Evolutionary conservation across 1,284 basidiomycete genomes (phyloP), one percentile per base, ranked within the genome.

Genomic region (Pseudomicrostroma phylloplanum): DNA sequence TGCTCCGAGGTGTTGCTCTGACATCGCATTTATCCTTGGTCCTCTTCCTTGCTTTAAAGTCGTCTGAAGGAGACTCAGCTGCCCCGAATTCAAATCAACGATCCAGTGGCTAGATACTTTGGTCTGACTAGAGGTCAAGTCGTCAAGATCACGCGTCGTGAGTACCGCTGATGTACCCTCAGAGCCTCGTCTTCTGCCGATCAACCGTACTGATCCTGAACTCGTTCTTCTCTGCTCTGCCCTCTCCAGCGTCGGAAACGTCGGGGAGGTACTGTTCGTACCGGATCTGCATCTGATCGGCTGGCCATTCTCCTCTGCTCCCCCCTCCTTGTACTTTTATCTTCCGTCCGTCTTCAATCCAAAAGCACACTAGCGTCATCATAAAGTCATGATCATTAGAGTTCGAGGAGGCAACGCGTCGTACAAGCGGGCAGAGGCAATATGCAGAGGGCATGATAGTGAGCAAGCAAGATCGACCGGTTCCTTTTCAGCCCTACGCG

Each of bases 21-120:
- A 17, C n/a, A 26, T 25, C 26, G 2, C 23, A n/a, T 15, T 3
- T 7, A 63, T 55, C 59, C 36, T 0, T 6, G 46, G 15, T 30
- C 46, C 25, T 26, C 46, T 49, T 41, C 23, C 6, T 36, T 48
- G 58, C 42, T 63, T 41, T 61, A 9, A 26, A 96, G 93, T 81
- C 93, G 96, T 65, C 82, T 99, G 67, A 96, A 96, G 80, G 96
- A 98, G 78, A 97, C 93, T 0, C 96, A 99, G 78, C 84, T 99
- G 64, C 96, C 96, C 57, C 88, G 96, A 42, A 98, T 99, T 72
- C 93, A 96, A 81, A 81, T 96, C 59, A 87, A 88, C 19, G 96
- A 99, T 81, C 96, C 96, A 6, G 94, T 99, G 13, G 92, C 94
- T 43, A 86, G 92, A 67, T 98, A 99, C 81, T 99, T 96, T 82